Evolutionary conservation across 495 filamentous ascomycete genomes (phyloP), one percentile per base, ranked within the genome.

Genomic region (Cairneyella variabilis): DNA sequence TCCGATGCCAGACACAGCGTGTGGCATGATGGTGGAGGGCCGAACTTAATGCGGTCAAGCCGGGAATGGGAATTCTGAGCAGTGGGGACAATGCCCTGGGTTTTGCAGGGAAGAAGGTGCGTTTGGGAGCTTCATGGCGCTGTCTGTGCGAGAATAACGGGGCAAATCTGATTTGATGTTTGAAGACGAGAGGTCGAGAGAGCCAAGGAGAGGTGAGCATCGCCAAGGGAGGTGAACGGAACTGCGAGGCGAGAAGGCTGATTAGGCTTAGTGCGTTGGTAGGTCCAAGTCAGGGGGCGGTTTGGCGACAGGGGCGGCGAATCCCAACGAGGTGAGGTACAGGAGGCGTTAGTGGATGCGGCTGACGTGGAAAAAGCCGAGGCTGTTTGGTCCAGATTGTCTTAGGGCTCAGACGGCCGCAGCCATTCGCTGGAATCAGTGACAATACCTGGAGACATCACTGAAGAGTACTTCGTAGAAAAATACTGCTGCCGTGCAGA

Each of bases 1-100:
- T 23, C 44, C 27, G 47, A 55, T 49, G 42, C 64, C 60, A 67
- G 62, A 67, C 64, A 60, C 12, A 32, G 26, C 43, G 53, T 63
- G 64, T 61, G 53, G 51, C 64, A 67, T 51, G 25, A 47, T 49
- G 57, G 62, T 64, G 62, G 62, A 50, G 62, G 59, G 41, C 40
- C 42, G 27, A 45, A 14, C 28, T 44, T 18, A 44, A 45, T 54
- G 54, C 54, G 38, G 42, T n/a, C 30, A 37, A 47, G 48, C 32
- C n/a, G 1, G 48, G 28, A 22, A 25, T 23, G n/a, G 21, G 52
- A 38, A 36, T 37, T 40, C 16, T 6, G 18, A 14, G 36, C 22
- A 14, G 1, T 16, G 22, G 42, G 50, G 52, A 48, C 41, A 48
- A 48, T 48, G 41, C 38, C 30, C 27, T 51, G 36, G 41, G 50